A percentile compares a stretch with the other conserved stretches of the same genome.
Evolutionary conservation across 2,329 filamentous ascomycete genomes (phyloP).

Genomic region (Phyllosticta paracitricarpa): DNA sequence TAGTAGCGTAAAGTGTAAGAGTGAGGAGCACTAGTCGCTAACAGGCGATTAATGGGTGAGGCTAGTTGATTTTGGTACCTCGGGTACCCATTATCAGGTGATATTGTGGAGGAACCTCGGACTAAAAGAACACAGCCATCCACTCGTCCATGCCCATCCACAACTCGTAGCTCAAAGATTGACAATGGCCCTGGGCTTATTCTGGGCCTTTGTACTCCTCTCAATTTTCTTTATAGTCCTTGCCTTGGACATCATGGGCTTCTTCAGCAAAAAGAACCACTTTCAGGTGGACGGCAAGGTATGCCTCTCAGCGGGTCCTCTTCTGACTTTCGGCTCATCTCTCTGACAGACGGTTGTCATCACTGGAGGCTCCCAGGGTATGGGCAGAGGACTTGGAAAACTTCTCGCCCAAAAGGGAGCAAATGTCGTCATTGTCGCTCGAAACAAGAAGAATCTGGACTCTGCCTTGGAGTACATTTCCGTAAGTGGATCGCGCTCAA

Average conservation of each 20-base stretch:
- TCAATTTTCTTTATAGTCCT: slow-evolving; percentile 27
- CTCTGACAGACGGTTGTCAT: slow-evolving; percentile 67
- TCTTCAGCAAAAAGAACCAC: slow-evolving; percentile 58
- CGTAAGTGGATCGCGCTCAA: slow-evolving; percentile 30
- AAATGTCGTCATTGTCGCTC: slow-evolving; percentile 75
- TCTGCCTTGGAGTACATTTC: slow-evolving; percentile 56
- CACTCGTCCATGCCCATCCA: neutral
- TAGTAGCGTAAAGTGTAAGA: too few relatives aligned
- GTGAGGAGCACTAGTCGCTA: too few relatives aligned
- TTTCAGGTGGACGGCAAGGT: slow-evolving; percentile 82
- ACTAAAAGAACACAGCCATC: neutral
- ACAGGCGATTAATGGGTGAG: too few relatives aligned
- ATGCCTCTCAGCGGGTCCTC: slow-evolving; percentile 16
- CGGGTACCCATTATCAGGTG: too few relatives aligned
- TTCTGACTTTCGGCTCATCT: slow-evolving; percentile 10
- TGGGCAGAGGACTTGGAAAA: slow-evolving; percentile 68
- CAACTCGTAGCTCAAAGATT: neutral
- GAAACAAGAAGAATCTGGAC: slow-evolving; percentile 65
- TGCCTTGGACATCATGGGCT: slow-evolving; percentile 50
- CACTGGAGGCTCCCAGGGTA: slow-evolving; percentile 86
- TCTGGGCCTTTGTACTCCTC: slow-evolving; percentile 26
- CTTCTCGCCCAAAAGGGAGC: slow-evolving; percentile 75
- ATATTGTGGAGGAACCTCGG: too few relatives aligned
- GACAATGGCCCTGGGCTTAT: slow-evolving; percentile 27
- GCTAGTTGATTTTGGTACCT: too few relatives aligned